Conservation (phyloP, 352 stramenopile species). For the Hyaloperonospora brassicae region DNA sequence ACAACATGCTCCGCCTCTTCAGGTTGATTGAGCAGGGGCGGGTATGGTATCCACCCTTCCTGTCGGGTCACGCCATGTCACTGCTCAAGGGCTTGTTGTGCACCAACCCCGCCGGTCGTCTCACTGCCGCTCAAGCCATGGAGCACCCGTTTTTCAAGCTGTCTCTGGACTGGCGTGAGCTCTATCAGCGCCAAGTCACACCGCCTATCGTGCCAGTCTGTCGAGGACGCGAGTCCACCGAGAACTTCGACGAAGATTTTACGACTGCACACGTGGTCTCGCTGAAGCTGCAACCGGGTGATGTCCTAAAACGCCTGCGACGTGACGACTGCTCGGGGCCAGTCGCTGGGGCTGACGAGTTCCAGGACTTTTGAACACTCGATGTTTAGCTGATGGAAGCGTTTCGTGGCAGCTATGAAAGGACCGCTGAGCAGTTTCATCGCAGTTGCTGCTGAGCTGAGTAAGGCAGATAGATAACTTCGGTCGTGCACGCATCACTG, state of each 20-base stretch:
- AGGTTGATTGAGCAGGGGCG: conserved; percentile 45
- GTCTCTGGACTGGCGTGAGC: conserved; percentile 54
- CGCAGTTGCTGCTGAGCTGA: too few relatives aligned
- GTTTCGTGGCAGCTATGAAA: too few relatives aligned
- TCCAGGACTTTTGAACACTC: conserved; percentile 27
- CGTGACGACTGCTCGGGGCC: conserved; percentile 21
- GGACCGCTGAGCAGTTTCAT: too few relatives aligned
- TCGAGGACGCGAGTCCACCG: conserved; percentile 48
- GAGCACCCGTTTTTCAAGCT: conserved; percentile 62
- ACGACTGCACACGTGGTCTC: conserved; percentile 51
- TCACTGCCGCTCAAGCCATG: conserved; percentile 63
- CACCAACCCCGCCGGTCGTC: conserved; percentile 34
- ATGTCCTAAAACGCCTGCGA: conserved; percentile 32
- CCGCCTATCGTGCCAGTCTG: conserved; percentile 63
- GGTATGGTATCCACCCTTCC: conserved; percentile 61
- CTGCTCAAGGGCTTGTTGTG: conserved; percentile 49
- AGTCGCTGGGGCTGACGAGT: conserved; percentile 22
- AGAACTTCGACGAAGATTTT: conserved; percentile 84
- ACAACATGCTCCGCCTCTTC: conserved; percentile 57
- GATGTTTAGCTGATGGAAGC: too few relatives aligned
- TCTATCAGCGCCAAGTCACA: conserved; percentile 50
- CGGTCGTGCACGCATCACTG: too few relatives aligned
- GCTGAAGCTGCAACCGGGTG: conserved; percentile 27
- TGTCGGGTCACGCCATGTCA: conserved; percentile 36
- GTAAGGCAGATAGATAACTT: too few relatives aligned